Evolutionary conservation across 805 yeast species (phyloP), one percentile per base, ranked within the genome.

Genomic region (Myxozyma kluyveri): DNA sequence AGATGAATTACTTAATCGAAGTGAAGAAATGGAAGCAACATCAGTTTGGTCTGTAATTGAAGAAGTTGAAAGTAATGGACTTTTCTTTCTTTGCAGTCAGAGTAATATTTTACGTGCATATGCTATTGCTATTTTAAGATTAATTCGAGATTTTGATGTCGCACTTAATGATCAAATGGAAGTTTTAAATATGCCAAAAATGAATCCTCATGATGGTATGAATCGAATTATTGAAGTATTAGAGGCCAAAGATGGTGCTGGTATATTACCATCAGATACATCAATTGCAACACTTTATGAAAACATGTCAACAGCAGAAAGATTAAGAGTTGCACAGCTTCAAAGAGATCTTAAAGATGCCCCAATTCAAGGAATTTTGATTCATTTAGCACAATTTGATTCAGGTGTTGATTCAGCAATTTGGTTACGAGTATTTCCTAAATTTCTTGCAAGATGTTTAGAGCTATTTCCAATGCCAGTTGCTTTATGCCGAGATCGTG

Each of bases 401-500:
- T 86, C 90, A 63, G 97, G 98, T 1, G 90, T 93, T 7, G 99
- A 93, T 69, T 83, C 95, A 0, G 96, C 98, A 0, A 72, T 93
- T n/a, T 93, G 99, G 99, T 84, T 91, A 62, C 78, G 95, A 55
- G 78, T 84, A 1, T 89, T 86, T 62, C 97, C 97, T 1, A 78
- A 77, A 33, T 71, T 93, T 1, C 69, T 93, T 38, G 81, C 78
- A 31, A 74, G 81, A 1, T 81, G 93, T 53, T 88, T 87, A 55
- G 86, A 81, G 54, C 77, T 76, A 43, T 89, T 95, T 63, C 98
- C 99, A 0, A 83, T 91, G 65, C 91, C 96, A 0, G 88, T 91
- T 68, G 99, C 98, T 0, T 73, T 93, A 50, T 88, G 96, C 57
- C 79, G 99, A 6, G 85, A 95, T 2, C 83, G 87, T 55, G 95